Base-by-base conservation (phyloP, 352 stramenopile species). In the Phytophthora europaea region DNA sequence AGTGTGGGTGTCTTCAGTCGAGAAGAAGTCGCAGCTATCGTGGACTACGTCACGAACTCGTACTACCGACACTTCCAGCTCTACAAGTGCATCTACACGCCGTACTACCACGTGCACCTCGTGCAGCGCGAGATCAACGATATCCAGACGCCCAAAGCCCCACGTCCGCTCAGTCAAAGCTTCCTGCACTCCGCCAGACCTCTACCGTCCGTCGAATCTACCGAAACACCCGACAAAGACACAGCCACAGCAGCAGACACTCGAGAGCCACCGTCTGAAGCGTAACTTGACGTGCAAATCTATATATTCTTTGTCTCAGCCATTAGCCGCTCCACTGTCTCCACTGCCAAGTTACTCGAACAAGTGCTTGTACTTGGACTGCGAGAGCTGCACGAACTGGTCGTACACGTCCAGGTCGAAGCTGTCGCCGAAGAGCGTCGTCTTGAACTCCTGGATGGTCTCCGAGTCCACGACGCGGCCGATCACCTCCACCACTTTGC, bases 401-500 rank as follows among this genome's bases (percentile, higher is more conserved):
- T 96, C 83, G 75, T 96, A 96, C 58, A 82, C 92, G 56, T 89
- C 85, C 53, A 96, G 71, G 50, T 95, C 90, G 57, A 94, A 91
- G 70, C 89, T 82, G 61, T 95, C 90, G 16, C 87, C 86, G 54
- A 94, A 96, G 58, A 90, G 85, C 70, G 88, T 95, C 36, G 80
- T 88, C 78, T 96, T 96, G 76, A 94, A 95, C 75, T 96, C 88
- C 65, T 95, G 75, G 55, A 96, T 79, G 50, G 84, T 91, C 64
- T 93, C 82, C 48, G 72, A 76, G 61, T 94, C 84, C 55, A 87
- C 61, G 13, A 95, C 90, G 22, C 85, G 84, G 20, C 90, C 90
- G 23, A 96, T 95, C 62, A 96, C 90, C 62, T 96, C 90, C 54
- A 96, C 88, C 18, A 91, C 82, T 79, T 95, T 94, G 76, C 88